Conservation (phyloP, 1,284 basidiomycete genomes). For the Cutaneotrichosporon daszewskae region DNA sequence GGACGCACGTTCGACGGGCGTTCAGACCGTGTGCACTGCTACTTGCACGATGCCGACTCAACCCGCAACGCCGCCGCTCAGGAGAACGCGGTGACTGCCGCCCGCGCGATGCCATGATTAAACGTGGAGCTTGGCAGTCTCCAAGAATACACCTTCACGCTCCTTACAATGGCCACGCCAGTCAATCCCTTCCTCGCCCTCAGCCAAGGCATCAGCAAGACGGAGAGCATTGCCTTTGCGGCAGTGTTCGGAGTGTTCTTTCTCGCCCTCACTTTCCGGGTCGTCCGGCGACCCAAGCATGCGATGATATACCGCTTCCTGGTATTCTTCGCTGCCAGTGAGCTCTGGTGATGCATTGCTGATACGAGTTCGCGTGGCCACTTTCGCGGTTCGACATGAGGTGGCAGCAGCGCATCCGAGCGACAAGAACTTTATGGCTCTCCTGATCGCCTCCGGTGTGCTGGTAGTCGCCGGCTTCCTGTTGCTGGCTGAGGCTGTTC, state of each 20-base stretch:
- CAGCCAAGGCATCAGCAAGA: background rate
- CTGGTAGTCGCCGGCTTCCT: constrained; percentile 9
- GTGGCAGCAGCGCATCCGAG: background rate
- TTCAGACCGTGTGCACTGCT: too few relatives aligned
- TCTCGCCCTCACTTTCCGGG: background rate
- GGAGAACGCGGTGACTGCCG: too few relatives aligned
- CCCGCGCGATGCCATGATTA: too few relatives aligned
- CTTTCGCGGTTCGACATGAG: constrained; percentile 3
- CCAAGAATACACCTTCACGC: too few relatives aligned
- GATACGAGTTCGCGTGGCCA: constrained; percentile 7
- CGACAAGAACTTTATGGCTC: background rate
- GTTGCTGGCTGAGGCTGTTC: constrained; percentile 7
- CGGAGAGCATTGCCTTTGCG: constrained; percentile 3
- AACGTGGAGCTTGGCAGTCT: too few relatives aligned
- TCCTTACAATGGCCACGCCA: too few relatives aligned
- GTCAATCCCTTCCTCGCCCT: constrained; percentile 7
- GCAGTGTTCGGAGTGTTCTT: background rate
- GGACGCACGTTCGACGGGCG: too few relatives aligned
- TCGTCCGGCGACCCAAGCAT: background rate
- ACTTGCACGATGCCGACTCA: too few relatives aligned
- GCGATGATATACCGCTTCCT: background rate
- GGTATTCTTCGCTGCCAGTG: background rate
- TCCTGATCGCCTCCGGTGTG: constrained; percentile 8
- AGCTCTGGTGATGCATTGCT: background rate
- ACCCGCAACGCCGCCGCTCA: too few relatives aligned